Evolutionary conservation across 257 asterid species (phyloP).

Genomic region (Solanum appendiculatum): DNA sequence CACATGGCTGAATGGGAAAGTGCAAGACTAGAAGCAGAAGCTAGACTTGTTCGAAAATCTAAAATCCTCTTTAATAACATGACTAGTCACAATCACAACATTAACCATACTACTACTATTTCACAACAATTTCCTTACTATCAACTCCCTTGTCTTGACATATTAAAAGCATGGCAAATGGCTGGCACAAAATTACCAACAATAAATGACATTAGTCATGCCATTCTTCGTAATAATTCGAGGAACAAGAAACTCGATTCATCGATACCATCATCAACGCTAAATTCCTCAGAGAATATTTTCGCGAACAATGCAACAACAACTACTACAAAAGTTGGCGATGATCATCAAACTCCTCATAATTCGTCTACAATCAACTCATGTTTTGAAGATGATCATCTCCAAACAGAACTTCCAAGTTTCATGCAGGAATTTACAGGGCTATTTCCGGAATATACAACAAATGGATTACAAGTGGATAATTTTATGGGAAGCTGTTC

Average conservation of each 20-base stretch:
- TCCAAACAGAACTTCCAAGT: not conserved
- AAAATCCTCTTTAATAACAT: not conserved
- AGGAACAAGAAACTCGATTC: not conserved
- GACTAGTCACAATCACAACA: not conserved
- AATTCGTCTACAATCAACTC: not conserved
- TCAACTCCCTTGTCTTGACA: constrained; percentile 11
- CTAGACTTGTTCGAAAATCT: constrained; percentile 8
- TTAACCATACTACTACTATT: not conserved
- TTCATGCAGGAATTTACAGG: not conserved
- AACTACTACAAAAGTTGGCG: not conserved
- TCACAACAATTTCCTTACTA: not conserved
- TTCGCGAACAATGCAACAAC: not conserved
- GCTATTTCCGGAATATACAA: not conserved
- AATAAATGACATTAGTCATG: not conserved
- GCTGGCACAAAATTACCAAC: not conserved
- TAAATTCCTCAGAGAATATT: not conserved
- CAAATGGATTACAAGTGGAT: not conserved
- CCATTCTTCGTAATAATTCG: not conserved
- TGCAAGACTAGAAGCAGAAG: constrained; percentile 30
- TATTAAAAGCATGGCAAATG: constrained; percentile 14
- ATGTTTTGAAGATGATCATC: not conserved
- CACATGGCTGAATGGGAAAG: constrained; percentile 34
- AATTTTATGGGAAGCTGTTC: not conserved
- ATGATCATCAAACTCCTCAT: not conserved
- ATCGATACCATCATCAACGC: not conserved